Base-by-base conservation (phyloP, 1,284 basidiomycete genomes). In the Fomitopsis schrenkii region DNA sequence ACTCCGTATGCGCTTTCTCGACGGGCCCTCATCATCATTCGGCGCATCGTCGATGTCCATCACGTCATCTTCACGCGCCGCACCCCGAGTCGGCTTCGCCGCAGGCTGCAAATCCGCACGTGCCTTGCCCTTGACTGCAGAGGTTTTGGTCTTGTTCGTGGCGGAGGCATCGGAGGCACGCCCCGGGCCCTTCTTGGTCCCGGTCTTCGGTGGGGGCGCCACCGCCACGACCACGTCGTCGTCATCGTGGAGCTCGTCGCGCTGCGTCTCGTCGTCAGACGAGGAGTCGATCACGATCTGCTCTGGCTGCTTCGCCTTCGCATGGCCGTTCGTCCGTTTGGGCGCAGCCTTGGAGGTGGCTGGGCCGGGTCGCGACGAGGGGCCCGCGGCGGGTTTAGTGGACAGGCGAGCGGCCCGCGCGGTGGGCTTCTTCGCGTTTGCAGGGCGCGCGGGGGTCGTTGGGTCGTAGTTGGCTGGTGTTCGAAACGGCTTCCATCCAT, bases 81-180 rank as follows among this genome's bases (percentile, higher is more conserved):
- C 44, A 26, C n/a, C 41, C 5, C 33, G 50, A 9, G 2, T 35
- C 1, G 40, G 15, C 36, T 41, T 61, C 1, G 60, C 41, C 17
- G 52, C 56, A 6, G 55, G 55, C 17, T 56, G 59, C 3, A 62
- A 40, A 5, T 66, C 65, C 7, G 69, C 65, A 36, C 64, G 71
- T 2, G 63, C 65, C 54, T 74, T 75, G 8, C 68, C 71, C 56
- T 74, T 76, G 10, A 57, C 62, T 8, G 58, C 64, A 1, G 66
- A 44, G 12, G 64, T 19, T 56, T 68, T 67, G 30, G 65, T 59
- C 19, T 62, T 55, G 15, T 70, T 70, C 36, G 62, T 65, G 33
- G 57, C 22, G 0, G 58, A 41, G 22, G 64, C 41, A 8, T 59
- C 57, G 1, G 59, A 54, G 15, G 52, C 7, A 7, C 61, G 66